Conservation (phyloP, 441 rosid genomes). For the Croton laevigatus region DNA sequence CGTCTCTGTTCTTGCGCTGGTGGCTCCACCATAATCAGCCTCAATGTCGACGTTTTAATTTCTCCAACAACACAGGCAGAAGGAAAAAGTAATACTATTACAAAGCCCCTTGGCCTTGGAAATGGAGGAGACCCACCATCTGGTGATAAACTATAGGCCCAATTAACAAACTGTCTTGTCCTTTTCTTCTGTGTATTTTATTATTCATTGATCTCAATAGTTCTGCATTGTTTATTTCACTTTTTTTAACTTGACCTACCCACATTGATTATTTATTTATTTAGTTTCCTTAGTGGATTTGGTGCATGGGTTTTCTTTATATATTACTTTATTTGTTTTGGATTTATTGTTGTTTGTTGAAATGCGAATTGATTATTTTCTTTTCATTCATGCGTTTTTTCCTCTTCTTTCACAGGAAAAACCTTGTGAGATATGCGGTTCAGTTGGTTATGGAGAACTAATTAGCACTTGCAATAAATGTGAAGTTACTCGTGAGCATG, state of each 20-base stretch:
- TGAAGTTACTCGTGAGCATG: constrained; percentile 16
- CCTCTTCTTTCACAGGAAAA: constrained; percentile 13
- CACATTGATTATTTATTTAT: too few relatives aligned
- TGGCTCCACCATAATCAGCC: background rate
- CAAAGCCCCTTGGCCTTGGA: background rate
- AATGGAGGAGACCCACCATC: background rate
- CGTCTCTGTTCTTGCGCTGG: background rate
- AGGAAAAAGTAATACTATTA: background rate
- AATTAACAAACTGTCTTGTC: background rate
- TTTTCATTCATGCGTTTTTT: background rate
- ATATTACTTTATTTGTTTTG: background rate
- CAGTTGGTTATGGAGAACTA: constrained; percentile 6
- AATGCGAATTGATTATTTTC: background rate
- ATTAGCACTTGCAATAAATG: constrained; percentile 29
- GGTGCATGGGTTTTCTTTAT: background rate
- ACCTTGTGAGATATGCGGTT: constrained; percentile 30
- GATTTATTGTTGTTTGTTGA: background rate
- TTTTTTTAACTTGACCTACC: too few relatives aligned
- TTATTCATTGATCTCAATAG: background rate
- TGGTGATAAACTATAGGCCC: background rate
- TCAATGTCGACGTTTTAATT: background rate
- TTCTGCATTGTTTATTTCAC: background rate
- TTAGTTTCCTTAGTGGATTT: background rate
- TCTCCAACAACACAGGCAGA: background rate
- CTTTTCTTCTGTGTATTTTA: background rate